Evolutionary conservation across 441 rosid genomes (phyloP), one percentile per base, ranked within the genome.

Genomic region (Kokia cookei): DNA sequence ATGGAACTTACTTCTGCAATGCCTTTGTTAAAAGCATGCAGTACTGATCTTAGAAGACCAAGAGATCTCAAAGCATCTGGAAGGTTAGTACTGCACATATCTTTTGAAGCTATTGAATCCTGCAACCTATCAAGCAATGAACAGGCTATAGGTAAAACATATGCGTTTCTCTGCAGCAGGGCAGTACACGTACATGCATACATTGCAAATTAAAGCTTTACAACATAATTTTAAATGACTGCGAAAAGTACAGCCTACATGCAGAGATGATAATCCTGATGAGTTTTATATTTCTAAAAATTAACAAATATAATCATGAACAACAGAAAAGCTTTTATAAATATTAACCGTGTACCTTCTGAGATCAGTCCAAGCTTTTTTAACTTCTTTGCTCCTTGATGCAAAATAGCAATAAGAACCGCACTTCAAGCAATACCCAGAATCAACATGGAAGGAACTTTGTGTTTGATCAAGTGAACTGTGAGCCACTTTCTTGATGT

Each of bases 1-100:
- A 15, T 48, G 53, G 69, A 83, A 86, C 91, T 84, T 76, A 87
- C 98, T 86, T 94, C 90, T 60, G 97, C 98, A 77, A 94, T 82
- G 72, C 77, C 73, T 82, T 88, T 92, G 86, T 89, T 94, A 73
- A 82, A 88, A 64, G 85, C 78, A 88, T 94, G 97, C 80, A 91
- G 77, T 66, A 65, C 76, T 75, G 86, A 86, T 80, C 86, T 89
- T 47, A 94, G 80, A 74, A 80, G 75, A 14, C 76, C 76, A 65
- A 88, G 82, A 65, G 94, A 89, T 73, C 84, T 85, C 76, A 78
- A 80, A 54, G 91, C 91, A 77, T 84, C 86, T 75, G 82, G 74
- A 73, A 92, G 77, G 17, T 69, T 37, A 67, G 75, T 48, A 69
- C 75, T 69, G 63, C 85, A 76, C 47, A 84, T 76, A 77, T 74